Evolutionary conservation across 345 rosid genomes (phyloP), one percentile per base, ranked within the genome.

Genomic region (Melastoma malabathricum): DNA sequence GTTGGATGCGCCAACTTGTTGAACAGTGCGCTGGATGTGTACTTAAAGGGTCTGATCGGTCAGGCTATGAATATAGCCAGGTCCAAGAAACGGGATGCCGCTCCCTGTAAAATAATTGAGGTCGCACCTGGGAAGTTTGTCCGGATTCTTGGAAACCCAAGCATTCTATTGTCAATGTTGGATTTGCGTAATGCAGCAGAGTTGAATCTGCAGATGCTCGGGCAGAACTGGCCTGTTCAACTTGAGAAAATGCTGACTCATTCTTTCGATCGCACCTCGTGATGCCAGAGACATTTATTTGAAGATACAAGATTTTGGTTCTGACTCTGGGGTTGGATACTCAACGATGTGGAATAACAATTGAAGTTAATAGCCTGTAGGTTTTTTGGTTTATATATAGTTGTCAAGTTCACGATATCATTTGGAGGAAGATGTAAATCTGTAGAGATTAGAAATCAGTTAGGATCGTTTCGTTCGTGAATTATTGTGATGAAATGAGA

Each of bases 21-120:
- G 65, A 92, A 82, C 59, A 82, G 64, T 43, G 85, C 79, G 10
- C 50, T 92, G 64, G 96, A 92, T 62, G 66, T 64, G 1, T 84
- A 74, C 69, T 49, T 92, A 72, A 84, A 55, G 68, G 72, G 83
- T 57, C 54, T 92, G 86, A 73, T 87, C 1, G 84, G 81, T 57
- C 88, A 89, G 10, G 81, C 81, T 55, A 52, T 84, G 61, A 57
- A 65, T 66, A 64, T 92, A 49, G 82, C 94, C 31, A 64, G 71
- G 47, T 56, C 83, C 13, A 73, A 80, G 57, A 46, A 58, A 55
- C 62, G 72, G 52, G 56, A 55, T 34, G 12, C 62, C 44, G 41
- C 61, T 1, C 18, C 57, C 60, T 47, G 64, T 63, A 60, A 64
- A 46, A 29, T 34, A 41, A 56, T 46, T 39, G 62, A 61, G 31